A percentile compares a stretch with the other conserved stretches of the same genome.
These are phyloP conservation scores for Trichosporon sp. DNA, from an alignment of 1,284 basidiomycete species.

Conservation along the genomic window DNA sequence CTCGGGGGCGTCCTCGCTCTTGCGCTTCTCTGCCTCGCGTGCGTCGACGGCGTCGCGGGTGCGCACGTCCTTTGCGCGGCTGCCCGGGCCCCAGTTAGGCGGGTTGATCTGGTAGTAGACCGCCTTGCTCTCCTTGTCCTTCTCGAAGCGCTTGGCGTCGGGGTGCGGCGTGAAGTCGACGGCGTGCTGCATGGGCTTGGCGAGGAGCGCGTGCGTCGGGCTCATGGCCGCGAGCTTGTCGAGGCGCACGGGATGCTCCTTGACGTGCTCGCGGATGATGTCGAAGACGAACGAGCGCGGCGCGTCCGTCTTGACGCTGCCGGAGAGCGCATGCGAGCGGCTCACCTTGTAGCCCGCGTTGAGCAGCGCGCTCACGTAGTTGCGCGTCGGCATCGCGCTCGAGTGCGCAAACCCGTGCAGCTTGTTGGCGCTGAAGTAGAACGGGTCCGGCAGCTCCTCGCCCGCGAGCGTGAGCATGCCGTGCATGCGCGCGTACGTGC, in stretches of 20 bases:
- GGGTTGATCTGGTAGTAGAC: constrained; percentile 92
- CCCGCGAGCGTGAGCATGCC: constrained; percentile 91
- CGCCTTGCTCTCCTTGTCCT: constrained; percentile 56
- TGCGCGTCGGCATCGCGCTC: constrained; percentile 56
- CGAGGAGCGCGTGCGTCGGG: constrained; percentile 62
- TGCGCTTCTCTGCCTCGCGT: constrained; percentile 14
- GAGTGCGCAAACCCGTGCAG: constrained; percentile 60
- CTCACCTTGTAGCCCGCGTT: constrained; percentile 80
- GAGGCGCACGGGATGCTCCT: constrained; percentile 68
- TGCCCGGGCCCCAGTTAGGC: constrained; percentile 83
- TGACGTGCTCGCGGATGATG: constrained; percentile 76
- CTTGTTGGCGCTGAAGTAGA: constrained; percentile 87
- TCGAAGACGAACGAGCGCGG: constrained; percentile 70
- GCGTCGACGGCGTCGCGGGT: too few species aligned
- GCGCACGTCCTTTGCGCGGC: constrained; percentile 26
- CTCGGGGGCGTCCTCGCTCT: constrained; percentile 8
- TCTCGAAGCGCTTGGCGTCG: constrained; percentile 55
- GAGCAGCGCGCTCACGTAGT: constrained; percentile 79
- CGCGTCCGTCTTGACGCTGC: constrained; percentile 87
- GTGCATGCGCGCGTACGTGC: constrained; percentile 78
- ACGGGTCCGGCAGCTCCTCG: constrained; percentile 76
- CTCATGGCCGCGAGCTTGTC: constrained; percentile 70
- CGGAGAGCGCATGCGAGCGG: constrained; percentile 80
- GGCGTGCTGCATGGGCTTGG: constrained; percentile 61
- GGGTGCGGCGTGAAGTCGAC: constrained; percentile 73